phyloP scores from a whole-genome alignment of 2,329 filamentous ascomycete species.

The Cryphonectria naterciae region DNA sequence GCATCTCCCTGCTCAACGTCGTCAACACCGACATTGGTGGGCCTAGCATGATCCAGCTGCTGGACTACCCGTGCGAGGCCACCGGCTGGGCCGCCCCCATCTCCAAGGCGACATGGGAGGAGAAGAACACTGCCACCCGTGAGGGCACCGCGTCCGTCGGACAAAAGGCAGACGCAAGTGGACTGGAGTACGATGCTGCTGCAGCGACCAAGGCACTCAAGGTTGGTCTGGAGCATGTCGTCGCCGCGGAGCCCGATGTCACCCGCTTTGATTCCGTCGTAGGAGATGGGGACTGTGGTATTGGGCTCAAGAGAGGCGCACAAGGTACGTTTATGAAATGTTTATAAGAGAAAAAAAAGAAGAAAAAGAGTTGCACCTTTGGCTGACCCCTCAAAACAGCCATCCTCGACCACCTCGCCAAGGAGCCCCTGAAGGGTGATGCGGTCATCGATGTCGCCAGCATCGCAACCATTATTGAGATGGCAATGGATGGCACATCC shows the following conservation, averaged over 20 bases:
- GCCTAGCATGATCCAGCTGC: conserved; percentile 67
- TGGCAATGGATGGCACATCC: conserved; percentile 64
- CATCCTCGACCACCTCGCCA: conserved; percentile 53
- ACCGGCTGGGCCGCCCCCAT: conserved; percentile 72
- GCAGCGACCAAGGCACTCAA: conserved; percentile 57
- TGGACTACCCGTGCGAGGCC: conserved; percentile 72
- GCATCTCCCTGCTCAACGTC: conserved; percentile 70
- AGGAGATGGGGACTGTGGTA: conserved; percentile 88
- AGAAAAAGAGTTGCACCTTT: no score
- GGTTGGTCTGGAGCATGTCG: conserved; percentile 62
- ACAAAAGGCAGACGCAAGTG: conserved; percentile 47
- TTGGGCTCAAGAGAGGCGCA: conserved; percentile 84
- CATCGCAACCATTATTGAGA: conserved; percentile 60
- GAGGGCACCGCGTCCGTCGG: conserved; percentile 42
- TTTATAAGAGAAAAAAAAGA: neutral
- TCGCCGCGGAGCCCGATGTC: conserved; percentile 71
- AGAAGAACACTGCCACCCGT: conserved; percentile 52
- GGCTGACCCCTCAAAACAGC: conserved; percentile 43
- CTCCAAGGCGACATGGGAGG: conserved; percentile 65
- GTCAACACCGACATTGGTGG: conserved; percentile 61
- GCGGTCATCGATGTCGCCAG: conserved; percentile 55
- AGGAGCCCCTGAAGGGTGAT: conserved; percentile 53
- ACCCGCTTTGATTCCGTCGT: conserved; percentile 80
- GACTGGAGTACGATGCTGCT: conserved; percentile 56
- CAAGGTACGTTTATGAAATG: conserved; percentile 55